These are phyloP conservation scores for Mortierella alpina DNA, from an alignment of 192 early-diverging fungal genomes.

Conservation along the genomic window DNA sequence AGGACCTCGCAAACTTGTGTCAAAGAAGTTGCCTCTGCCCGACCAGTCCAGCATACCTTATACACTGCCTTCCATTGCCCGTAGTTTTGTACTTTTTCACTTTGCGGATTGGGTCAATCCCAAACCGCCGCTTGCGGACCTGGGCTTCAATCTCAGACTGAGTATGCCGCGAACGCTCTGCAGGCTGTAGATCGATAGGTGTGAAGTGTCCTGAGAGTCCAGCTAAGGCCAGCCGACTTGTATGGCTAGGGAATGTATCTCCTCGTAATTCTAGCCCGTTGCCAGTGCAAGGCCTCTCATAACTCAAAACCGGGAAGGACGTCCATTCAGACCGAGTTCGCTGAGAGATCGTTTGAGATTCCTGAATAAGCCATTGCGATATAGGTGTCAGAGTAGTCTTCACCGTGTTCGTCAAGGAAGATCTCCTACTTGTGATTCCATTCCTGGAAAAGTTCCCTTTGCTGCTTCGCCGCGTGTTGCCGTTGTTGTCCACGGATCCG, in stretches of 20 bases:
- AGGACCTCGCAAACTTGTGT: not conserved
- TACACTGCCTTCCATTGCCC: conserved; percentile 31
- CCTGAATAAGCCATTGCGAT: conserved; percentile 34
- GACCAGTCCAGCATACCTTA: conserved; percentile 15
- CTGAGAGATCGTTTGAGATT: conserved; percentile 17
- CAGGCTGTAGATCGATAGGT: conserved; percentile 11
- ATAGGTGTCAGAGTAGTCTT: not conserved
- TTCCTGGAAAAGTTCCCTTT: not conserved
- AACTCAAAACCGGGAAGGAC: conserved; percentile 25
- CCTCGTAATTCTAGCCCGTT: not conserved
- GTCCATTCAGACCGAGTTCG: conserved; percentile 44
- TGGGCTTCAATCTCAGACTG: conserved; percentile 43
- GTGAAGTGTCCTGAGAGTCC: conserved; percentile 21
- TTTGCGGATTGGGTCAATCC: conserved; percentile 45
- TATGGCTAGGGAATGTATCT: not conserved
- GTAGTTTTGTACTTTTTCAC: conserved; percentile 51
- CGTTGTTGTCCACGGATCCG: not conserved
- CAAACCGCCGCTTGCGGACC: conserved; percentile 48
- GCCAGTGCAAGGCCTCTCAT: conserved; percentile 8
- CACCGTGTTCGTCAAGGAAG: conserved; percentile 6
- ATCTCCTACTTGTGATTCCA: conserved; percentile 1
- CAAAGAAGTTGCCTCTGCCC: not conserved
- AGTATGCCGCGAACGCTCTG: not conserved
- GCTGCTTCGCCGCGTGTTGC: conserved; percentile 4
- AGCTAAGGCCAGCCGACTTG: conserved; percentile 4